Percentiles rank a stretch among this genome's conserved stretches.
Conservation (phyloP, 1,284 basidiomycete species). For the Pulchroboletus neoregius region DNA sequence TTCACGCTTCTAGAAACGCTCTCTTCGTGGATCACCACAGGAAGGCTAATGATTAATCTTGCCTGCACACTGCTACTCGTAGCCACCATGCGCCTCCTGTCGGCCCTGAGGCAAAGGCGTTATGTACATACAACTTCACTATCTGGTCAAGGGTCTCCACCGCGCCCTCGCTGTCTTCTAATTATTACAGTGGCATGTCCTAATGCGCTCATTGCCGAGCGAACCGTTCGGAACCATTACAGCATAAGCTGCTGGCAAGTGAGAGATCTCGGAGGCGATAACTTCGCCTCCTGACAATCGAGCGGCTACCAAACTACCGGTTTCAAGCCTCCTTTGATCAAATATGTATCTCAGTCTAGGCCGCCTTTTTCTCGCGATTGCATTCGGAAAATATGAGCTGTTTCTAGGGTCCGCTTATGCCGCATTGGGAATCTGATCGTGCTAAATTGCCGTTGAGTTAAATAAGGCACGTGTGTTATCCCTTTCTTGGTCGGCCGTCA, state of each 20-base stretch:
- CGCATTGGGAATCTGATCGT: slow-evolving; percentile 24
- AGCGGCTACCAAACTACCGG: slow-evolving; percentile 30
- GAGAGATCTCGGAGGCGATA: slow-evolving; percentile 37
- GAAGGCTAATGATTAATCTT: no score
- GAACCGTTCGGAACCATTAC: slow-evolving; percentile 32
- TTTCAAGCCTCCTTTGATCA: slow-evolving; percentile 26
- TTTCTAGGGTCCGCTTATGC: slow-evolving; percentile 35
- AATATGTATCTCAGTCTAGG: slow-evolving; percentile 31
- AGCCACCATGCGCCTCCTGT: slow-evolving; percentile 2
- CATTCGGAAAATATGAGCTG: slow-evolving; percentile 22
- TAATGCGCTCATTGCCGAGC: slow-evolving; percentile 29
- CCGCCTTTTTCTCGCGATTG: slow-evolving; percentile 27
- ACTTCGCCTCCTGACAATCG: slow-evolving; percentile 35
- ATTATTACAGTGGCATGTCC: slow-evolving; percentile 19
- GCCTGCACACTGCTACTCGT: not conserved
- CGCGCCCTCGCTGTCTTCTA: slow-evolving; percentile 17
- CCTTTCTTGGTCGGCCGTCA: slow-evolving; percentile 19
- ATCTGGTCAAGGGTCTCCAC: slow-evolving; percentile 1
- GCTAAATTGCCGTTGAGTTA: slow-evolving; percentile 27
- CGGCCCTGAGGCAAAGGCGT: slow-evolving; percentile 11
- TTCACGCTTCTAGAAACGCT: slow-evolving; percentile 12
- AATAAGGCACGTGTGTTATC: slow-evolving; percentile 28
- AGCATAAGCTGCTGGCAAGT: slow-evolving; percentile 24
- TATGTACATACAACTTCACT: slow-evolving; percentile 13
- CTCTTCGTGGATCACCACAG: slow-evolving; percentile 25